These are phyloP conservation scores for Arthromyces matolae DNA, from an alignment of 768 basidiomycete genomes.

Conservation along the genomic window DNA sequence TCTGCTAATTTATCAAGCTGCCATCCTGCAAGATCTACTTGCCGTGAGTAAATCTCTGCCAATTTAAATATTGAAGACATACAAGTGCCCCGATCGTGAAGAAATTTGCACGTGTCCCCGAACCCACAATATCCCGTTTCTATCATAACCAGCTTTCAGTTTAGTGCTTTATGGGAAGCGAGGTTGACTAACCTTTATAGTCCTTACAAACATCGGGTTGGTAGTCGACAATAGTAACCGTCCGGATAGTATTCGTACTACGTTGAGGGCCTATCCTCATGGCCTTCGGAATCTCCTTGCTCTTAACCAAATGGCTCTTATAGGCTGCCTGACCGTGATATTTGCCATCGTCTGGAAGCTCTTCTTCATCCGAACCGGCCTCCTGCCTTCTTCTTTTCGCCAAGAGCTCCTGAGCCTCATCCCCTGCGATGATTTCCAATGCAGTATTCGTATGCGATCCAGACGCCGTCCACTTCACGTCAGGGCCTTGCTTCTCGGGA, in stretches of 20 bases:
- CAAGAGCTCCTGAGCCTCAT: conserved; percentile 74
- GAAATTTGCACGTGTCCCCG: conserved; percentile 98
- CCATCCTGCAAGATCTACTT: conserved; percentile 91
- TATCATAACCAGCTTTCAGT: conserved; percentile 27
- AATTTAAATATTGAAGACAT: too few relatives aligned
- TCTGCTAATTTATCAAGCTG: conserved; percentile 93
- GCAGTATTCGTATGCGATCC: conserved; percentile 73
- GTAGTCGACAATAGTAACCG: conserved; percentile 94
- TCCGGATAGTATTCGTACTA: conserved; percentile 78
- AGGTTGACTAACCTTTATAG: conserved; percentile 77
- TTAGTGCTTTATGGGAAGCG: background rate
- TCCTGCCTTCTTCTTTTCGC: conserved; percentile 65
- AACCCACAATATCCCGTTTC: conserved; percentile 99
- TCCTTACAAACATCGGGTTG: conserved; percentile 99
- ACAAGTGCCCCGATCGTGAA: conserved; percentile 97
- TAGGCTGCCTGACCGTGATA: conserved; percentile 87
- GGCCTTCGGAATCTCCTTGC: conserved; percentile 79
- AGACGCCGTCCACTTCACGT: conserved; percentile 74
- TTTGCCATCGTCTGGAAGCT: conserved; percentile 75
- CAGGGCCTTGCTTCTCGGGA: conserved; percentile 58
- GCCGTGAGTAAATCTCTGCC: too few relatives aligned
- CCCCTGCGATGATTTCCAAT: conserved; percentile 76
- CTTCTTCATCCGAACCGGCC: conserved; percentile 50
- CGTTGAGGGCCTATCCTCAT: conserved; percentile 84
- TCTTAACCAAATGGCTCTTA: conserved; percentile 75